phyloP scores from a whole-genome alignment of 2,329 filamentous ascomycete genomes.

The Falciphora oryzae region DNA sequence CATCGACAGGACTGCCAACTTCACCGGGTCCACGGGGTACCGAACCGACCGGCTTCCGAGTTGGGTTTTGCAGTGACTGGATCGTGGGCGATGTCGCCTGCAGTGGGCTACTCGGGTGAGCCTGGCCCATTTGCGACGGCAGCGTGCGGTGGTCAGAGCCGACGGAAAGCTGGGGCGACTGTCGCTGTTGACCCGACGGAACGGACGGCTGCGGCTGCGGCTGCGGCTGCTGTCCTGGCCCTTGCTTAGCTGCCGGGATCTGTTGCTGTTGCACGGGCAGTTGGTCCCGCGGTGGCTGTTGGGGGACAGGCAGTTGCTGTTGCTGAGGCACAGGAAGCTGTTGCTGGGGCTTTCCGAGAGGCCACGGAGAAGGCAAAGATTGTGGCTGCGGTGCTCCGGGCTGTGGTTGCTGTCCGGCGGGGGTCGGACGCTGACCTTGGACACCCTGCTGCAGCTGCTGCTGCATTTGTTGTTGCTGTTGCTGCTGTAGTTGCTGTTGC shows the following conservation, averaged over 20 bases:
- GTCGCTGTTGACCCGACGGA: background rate
- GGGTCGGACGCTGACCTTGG: constrained; percentile 2
- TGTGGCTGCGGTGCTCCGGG: constrained; percentile 2
- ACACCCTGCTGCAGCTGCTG: background rate
- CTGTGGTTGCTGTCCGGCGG: constrained; percentile 7
- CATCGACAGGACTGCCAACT: background rate
- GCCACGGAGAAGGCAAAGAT: background rate
- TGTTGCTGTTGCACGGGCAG: constrained; percentile 10
- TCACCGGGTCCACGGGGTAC: background rate
- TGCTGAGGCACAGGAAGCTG: constrained; percentile 10
- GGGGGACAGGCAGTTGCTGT: constrained; percentile 6
- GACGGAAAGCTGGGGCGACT: background rate
- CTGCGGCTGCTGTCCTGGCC: constrained; percentile 11
- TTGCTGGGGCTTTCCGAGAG: constrained; percentile 2
- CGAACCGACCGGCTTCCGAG: constrained; percentile 8
- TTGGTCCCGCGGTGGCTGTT: constrained; percentile 1
- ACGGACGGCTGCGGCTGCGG: background rate
- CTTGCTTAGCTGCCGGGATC: constrained; percentile 9
- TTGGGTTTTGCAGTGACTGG: background rate
- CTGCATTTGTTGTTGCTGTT: constrained; percentile 1
- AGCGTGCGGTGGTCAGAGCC: constrained; percentile 5
- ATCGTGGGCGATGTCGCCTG: background rate
- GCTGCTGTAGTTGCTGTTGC: constrained; percentile 4
- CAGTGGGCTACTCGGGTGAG: background rate
- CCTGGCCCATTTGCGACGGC: constrained; percentile 8